phyloP scores from a whole-genome alignment of 805 yeast genomes.

The Komagataella pseudopastoris region DNA sequence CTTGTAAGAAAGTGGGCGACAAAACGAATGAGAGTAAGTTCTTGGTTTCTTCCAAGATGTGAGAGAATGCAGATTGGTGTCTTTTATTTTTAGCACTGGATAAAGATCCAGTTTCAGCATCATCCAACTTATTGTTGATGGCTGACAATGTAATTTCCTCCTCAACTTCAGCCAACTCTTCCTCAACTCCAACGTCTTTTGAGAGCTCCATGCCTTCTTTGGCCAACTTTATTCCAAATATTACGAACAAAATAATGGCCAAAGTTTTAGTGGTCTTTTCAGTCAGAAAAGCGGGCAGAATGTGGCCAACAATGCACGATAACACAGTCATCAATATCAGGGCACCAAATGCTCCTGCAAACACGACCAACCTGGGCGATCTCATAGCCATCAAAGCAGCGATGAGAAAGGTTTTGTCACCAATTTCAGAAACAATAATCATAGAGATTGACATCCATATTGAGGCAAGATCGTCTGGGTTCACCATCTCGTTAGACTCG shows the following conservation, averaged over 20 bases:
- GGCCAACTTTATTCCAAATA: slow-evolving; percentile 68
- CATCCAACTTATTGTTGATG: slow-evolving; percentile 33
- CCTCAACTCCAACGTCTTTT: slow-evolving; percentile 77
- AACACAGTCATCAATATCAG: slow-evolving; percentile 83
- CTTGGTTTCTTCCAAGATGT: slow-evolving; percentile 21
- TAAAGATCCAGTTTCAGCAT: slow-evolving; percentile 43
- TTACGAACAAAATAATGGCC: slow-evolving; percentile 70
- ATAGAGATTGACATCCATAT: slow-evolving; percentile 75
- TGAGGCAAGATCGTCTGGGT: slow-evolving; percentile 20
- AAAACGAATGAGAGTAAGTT: slow-evolving; percentile 50
- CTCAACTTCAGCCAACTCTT: slow-evolving; percentile 93
- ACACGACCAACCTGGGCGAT: slow-evolving; percentile 72
- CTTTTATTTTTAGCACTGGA: not conserved
- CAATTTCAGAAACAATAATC: slow-evolving; percentile 93
- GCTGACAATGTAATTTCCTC: slow-evolving; percentile 69
- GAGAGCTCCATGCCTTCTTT: slow-evolving; percentile 78
- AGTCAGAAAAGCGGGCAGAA: slow-evolving; percentile 75
- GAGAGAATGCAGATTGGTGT: not conserved
- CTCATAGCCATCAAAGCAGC: slow-evolving; percentile 99
- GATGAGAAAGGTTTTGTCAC: slow-evolving; percentile 92
- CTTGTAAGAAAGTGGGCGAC: slow-evolving; percentile 89
- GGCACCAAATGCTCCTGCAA: slow-evolving; percentile 76
- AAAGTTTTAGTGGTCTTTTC: slow-evolving; percentile 66
- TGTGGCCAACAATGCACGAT: slow-evolving; percentile 85
- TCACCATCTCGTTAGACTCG: not conserved